These are phyloP conservation scores for Tylopilus intermedius DNA, from an alignment of 768 basidiomycete species.

Conservation along the genomic window DNA sequence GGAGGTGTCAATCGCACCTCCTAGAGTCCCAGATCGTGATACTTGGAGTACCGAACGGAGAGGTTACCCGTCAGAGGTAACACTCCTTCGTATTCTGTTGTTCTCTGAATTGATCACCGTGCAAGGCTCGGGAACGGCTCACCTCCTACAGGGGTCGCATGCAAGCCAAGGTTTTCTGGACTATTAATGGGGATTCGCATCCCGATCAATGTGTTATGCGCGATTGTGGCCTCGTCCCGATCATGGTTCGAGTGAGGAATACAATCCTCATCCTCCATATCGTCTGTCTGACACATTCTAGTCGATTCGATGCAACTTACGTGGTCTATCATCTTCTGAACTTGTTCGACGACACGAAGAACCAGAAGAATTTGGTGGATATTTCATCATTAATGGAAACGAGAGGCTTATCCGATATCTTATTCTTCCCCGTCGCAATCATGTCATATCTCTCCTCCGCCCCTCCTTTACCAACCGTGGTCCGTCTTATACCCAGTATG, in stretches of 20 bases:
- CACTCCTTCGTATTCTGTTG: background rate
- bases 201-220: constrained; percentile 60
- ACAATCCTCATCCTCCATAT: background rate
- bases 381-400: constrained; percentile 98
- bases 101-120: constrained; percentile 8
- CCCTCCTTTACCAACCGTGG: constrained; percentile 91
- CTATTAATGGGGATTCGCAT: constrained; percentile 60
- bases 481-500: constrained; percentile 90
- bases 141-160: constrained; percentile 90
- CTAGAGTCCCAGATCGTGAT: constrained; percentile 84
- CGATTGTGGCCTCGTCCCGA: constrained; percentile 89
- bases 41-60: constrained; percentile 66
- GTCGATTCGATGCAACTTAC: constrained; percentile 93
- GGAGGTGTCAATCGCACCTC: constrained; percentile 73
- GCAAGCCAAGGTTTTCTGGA: constrained; percentile 83
- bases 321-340: constrained; percentile 75
- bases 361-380: constrained; percentile 97
- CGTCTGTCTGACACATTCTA: constrained; percentile 27
- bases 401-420: constrained; percentile 98
- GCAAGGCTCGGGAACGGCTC: constrained; percentile 85
- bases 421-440: constrained; percentile 91
- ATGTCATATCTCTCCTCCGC: constrained; percentile 88
- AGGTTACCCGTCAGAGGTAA: constrained; percentile 86
- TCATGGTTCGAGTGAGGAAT: constrained; percentile 88
- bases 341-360: constrained; percentile 92